Conservation (phyloP, 1,284 basidiomycete species). For the Sporisorium reilianum region DNA sequence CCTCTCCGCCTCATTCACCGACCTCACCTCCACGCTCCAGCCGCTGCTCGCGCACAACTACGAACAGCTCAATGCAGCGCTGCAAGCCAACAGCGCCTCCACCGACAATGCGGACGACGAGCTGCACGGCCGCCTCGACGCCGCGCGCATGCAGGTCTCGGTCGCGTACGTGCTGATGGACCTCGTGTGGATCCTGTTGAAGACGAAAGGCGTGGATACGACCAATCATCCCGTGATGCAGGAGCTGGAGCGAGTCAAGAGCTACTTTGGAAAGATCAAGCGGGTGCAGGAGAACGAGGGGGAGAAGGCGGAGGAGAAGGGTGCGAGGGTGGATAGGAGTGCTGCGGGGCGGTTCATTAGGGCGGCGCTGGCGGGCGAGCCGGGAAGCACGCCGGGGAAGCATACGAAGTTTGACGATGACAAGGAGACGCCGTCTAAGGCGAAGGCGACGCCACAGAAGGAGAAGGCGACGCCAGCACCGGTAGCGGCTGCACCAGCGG, state of each 20-base stretch:
- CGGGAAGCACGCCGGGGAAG: conserved; percentile 16
- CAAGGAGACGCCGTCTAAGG: conserved; percentile 13
- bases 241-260: conserved; percentile 58
- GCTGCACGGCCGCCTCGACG: conserved; percentile 52
- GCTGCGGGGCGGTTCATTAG: conserved; percentile 53
- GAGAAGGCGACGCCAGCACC: not conserved
- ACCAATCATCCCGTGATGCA: conserved; percentile 51
- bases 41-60: conserved; percentile 38
- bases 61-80: conserved; percentile 20
- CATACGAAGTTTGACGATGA: conserved; percentile 49
- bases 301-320: conserved; percentile 14
- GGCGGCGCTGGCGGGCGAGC: conserved; percentile 38
- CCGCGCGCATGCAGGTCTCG: conserved; percentile 52
- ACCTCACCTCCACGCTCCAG: conserved; percentile 25
- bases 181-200: conserved; percentile 61
- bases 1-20: conserved; percentile 30
- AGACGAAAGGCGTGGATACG: conserved; percentile 55
- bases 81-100: too few species aligned
- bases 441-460: conserved; percentile 10
- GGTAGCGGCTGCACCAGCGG: not conserved
- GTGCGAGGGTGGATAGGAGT: conserved; percentile 36
- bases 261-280: conserved; percentile 60
- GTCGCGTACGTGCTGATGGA: conserved; percentile 59
- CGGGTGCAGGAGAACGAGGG: conserved; percentile 38
- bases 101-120: conserved; percentile 21